These are phyloP conservation scores for Dalechampia spathulata DNA, from an alignment of 441 rosid species.

Conservation along the genomic window DNA sequence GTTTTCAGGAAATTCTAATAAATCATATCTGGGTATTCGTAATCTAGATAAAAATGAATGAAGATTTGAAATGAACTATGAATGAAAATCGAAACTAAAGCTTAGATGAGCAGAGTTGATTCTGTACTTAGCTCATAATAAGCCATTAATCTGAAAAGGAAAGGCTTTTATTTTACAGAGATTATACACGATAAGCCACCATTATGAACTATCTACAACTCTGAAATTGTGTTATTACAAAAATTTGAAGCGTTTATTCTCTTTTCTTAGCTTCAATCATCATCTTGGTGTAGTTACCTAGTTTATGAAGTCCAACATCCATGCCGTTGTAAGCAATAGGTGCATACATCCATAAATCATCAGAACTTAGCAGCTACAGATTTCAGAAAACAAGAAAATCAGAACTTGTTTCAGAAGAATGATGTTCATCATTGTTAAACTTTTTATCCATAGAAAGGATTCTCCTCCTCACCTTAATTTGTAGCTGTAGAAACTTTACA, in stretches of 20 bases:
- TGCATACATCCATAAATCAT: conserved; percentile 74
- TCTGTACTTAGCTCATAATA: too few relatives aligned
- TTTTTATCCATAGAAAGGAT: background rate
- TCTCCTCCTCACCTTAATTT: conserved; percentile 53
- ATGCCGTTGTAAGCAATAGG: conserved; percentile 74
- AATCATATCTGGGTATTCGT: too few relatives aligned
- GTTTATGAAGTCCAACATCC: conserved; percentile 58
- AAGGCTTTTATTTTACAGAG: too few relatives aligned
- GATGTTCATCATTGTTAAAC: background rate
- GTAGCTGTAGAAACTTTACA: conserved; percentile 73
- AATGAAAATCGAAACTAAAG: too few relatives aligned
- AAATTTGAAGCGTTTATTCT: background rate
- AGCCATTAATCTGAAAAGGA: too few relatives aligned
- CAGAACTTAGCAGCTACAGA: conserved; percentile 61
- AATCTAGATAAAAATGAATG: too few relatives aligned
- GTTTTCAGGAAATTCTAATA: too few relatives aligned
- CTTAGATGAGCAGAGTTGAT: too few relatives aligned
- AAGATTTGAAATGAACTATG: too few relatives aligned
- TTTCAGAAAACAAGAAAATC: conserved; percentile 4
- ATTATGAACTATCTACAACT: background rate
- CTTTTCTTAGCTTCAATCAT: conserved; percentile 10
- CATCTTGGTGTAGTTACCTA: conserved; percentile 23
- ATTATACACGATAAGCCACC: conserved; percentile 8
- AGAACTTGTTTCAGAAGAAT: background rate
- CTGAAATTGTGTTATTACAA: background rate